Percentiles rank a stretch among this genome's conserved stretches.
phyloP scores from a whole-genome alignment of 306 rosid species.

The Sindora glabra region DNA sequence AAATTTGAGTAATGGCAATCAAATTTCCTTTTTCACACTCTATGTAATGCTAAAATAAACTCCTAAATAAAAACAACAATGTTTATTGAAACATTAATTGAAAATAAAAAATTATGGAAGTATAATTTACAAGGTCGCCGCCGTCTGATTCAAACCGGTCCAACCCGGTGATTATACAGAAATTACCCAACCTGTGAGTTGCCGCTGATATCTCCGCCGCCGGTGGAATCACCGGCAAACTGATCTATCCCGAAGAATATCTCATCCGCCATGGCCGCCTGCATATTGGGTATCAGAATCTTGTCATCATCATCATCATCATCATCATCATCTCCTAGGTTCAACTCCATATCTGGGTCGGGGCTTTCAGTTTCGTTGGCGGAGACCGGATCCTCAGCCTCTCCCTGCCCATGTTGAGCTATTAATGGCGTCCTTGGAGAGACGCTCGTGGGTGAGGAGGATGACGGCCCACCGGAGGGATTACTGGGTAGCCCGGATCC shows the following conservation, averaged over 20 bases:
- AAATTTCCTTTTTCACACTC: no score
- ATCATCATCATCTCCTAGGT: no score
- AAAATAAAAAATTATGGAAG: no score
- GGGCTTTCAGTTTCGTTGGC: neutral
- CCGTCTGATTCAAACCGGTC: no score
- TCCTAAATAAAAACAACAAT: no score
- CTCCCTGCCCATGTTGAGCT: neutral
- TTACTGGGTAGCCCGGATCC: neutral
- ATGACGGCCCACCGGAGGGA: neutral
- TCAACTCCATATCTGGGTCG: neutral
- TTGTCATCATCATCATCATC: conserved; percentile 11
- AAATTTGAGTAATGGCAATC: no score
- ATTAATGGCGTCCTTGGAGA: conserved; percentile 19
- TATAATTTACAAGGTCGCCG: no score
- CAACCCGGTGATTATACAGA: neutral
- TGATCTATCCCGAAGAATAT: conserved; percentile 23
- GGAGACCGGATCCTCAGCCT: neutral
- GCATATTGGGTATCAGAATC: conserved; percentile 36
- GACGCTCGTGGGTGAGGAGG: neutral
- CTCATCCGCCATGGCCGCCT: conserved; percentile 25
- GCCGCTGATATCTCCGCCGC: neutral
- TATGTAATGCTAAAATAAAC: no score
- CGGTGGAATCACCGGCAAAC: neutral
- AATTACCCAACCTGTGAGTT: neutral
- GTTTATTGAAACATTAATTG: no score